Evolutionary conservation across 2,329 filamentous ascomycete species (phyloP).

Genomic region (Pseudogymnoascus sp.): DNA sequence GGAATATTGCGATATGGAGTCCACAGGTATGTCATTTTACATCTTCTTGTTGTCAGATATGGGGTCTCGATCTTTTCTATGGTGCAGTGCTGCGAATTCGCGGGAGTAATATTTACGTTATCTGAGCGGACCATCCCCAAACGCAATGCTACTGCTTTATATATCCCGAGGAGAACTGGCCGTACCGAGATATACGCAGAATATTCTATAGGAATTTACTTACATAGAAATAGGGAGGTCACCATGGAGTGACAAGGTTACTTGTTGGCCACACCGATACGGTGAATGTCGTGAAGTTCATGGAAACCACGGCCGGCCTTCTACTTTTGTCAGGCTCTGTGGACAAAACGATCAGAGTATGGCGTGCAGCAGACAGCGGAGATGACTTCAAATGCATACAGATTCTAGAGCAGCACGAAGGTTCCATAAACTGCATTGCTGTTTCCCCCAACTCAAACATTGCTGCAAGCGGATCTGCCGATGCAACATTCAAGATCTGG

Average conservation of each 20-base stretch:
- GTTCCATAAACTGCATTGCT: slow-evolving; percentile 65
- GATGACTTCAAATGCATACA: slow-evolving; percentile 38
- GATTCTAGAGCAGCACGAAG: slow-evolving; percentile 61
- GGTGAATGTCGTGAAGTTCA: slow-evolving; percentile 79
- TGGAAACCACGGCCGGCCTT: slow-evolving; percentile 46
- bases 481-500: slow-evolving; percentile 70
- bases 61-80: neutral
- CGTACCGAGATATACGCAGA: neutral
- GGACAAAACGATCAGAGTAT: slow-evolving; percentile 71
- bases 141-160: neutral
- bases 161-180: neutral
- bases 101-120: neutral
- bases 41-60: neutral
- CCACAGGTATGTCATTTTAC: slow-evolving; percentile 54
- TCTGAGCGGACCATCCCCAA: neutral
- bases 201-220: neutral
- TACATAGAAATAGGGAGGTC: slow-evolving; percentile 36
- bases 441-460: slow-evolving; percentile 32
- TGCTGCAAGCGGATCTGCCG: slow-evolving; percentile 75
- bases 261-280: slow-evolving; percentile 70
- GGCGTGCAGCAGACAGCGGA: slow-evolving; percentile 45
- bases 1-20: slow-evolving; percentile 83
- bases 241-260: slow-evolving; percentile 56
- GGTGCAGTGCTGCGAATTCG: neutral
- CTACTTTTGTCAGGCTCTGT: slow-evolving; percentile 74